phyloP scores from a whole-genome alignment of 208 protist genomes.

The Trypanosoma boissoni region DNA sequence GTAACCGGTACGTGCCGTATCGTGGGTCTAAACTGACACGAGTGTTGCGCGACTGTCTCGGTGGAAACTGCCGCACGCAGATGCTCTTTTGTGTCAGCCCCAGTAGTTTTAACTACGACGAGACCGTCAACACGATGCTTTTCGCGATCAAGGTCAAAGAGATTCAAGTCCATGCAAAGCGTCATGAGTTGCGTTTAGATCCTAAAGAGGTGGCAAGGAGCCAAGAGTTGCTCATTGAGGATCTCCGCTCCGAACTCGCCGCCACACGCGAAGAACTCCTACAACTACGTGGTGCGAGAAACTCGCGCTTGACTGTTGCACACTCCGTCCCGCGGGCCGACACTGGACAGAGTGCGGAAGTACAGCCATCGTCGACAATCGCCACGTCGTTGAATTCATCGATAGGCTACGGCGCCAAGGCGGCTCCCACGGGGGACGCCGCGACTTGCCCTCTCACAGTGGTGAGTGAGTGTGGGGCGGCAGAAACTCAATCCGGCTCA shows the following conservation, averaged over 20 bases:
- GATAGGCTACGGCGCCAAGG: too few relatives aligned
- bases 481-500: too few relatives aligned
- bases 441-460: too few relatives aligned
- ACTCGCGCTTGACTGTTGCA: too few relatives aligned
- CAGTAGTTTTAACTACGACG: slow-evolving; percentile 54
- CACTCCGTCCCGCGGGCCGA: too few relatives aligned
- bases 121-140: slow-evolving; percentile 81
- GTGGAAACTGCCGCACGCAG: slow-evolving; percentile 79
- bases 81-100: slow-evolving; percentile 83
- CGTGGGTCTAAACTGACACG: slow-evolving; percentile 83
- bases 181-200: slow-evolving; percentile 67
- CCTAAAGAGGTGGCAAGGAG: slow-evolving; percentile 54
- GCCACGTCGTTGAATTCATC: too few relatives aligned
- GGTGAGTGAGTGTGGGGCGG: too few relatives aligned
- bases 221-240: slow-evolving; percentile 67
- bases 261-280: slow-evolving; percentile 35
- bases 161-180: slow-evolving; percentile 58
- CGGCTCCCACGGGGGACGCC: too few relatives aligned
- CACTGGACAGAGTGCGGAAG: too few relatives aligned
- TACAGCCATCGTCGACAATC: too few relatives aligned
- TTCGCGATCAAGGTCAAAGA: slow-evolving; percentile 86
- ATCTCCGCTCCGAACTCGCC: slow-evolving; percentile 63
- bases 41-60: slow-evolving; percentile 66
- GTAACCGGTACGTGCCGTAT: slow-evolving; percentile 66
- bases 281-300: slow-evolving; percentile 17